phyloP scores from a whole-genome alignment of 257 asterid species.

The Capsicum pubescens region DNA sequence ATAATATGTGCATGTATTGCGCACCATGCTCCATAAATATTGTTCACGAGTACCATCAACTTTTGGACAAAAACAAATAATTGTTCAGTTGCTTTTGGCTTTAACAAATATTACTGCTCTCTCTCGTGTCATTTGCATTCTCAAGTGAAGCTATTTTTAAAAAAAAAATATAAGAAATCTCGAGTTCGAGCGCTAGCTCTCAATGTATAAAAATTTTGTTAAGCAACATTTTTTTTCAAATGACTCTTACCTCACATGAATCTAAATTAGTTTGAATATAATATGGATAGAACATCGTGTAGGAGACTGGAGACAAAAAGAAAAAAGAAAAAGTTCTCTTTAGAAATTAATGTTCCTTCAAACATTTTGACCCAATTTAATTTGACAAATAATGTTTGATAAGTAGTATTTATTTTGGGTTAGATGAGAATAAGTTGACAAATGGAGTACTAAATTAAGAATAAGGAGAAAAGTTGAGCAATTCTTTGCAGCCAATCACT shows the following conservation, averaged over 20 bases:
- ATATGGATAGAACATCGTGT: no score
- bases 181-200: no score
- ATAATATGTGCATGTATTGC: conserved; percentile 1
- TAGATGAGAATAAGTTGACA: neutral
- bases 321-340: no score
- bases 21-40: conserved; percentile 16
- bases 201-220: no score
- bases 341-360: no score
- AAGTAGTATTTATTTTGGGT: neutral
- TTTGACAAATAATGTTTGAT: neutral
- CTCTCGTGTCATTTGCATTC: neutral
- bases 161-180: no score
- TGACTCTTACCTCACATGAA: no score
- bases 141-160: no score
- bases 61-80: conserved; percentile 17
- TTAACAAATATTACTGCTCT: neutral
- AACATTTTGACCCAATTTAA: no score
- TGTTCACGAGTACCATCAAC: conserved; percentile 10
- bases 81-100: neutral
- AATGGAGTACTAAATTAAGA: neutral
- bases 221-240: no score
- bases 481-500: neutral
- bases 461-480: neutral
- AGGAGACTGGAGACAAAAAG: no score
- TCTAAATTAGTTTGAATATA: no score